These are phyloP conservation scores for Pichia cabralensis DNA, from an alignment of 805 yeast genomes.

Conservation along the genomic window DNA sequence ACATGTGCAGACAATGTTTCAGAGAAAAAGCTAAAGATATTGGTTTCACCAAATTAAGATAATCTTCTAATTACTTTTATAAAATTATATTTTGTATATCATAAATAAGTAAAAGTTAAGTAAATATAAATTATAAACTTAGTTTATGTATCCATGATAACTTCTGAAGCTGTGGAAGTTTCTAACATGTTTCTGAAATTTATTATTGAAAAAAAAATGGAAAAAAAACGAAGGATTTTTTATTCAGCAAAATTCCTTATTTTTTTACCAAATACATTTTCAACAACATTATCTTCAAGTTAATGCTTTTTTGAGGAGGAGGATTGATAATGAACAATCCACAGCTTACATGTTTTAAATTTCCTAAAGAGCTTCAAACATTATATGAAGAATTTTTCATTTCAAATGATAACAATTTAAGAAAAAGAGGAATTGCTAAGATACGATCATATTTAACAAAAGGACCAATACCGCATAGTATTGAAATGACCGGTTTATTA, in stretches of 20 bases:
- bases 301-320: neutral
- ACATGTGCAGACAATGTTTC: slow-evolving; percentile 99
- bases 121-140: too few relatives aligned
- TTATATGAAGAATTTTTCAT: slow-evolving; percentile 44
- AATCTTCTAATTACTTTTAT: slow-evolving; percentile 35
- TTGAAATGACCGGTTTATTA: slow-evolving; percentile 55
- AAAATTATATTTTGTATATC: too few relatives aligned
- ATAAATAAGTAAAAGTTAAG: too few relatives aligned
- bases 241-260: too few relatives aligned
- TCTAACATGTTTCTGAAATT: too few relatives aligned
- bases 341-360: slow-evolving; percentile 27
- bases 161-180: too few relatives aligned
- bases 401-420: slow-evolving; percentile 19
- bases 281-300: too few relatives aligned
- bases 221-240: too few relatives aligned
- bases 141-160: too few relatives aligned
- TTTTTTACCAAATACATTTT: too few relatives aligned
- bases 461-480: slow-evolving; percentile 61
- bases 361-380: slow-evolving; percentile 32
- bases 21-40: slow-evolving; percentile 99
- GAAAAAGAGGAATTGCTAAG: slow-evolving; percentile 38
- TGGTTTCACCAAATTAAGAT: slow-evolving; percentile 98
- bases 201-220: too few relatives aligned
- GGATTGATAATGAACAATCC: slow-evolving; percentile 14
- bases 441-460: slow-evolving; percentile 47